Evolutionary conservation across 129 eudicot species (phyloP), one percentile per base, ranked within the genome.

Genomic region (Smallanthus sonchifolius): DNA sequence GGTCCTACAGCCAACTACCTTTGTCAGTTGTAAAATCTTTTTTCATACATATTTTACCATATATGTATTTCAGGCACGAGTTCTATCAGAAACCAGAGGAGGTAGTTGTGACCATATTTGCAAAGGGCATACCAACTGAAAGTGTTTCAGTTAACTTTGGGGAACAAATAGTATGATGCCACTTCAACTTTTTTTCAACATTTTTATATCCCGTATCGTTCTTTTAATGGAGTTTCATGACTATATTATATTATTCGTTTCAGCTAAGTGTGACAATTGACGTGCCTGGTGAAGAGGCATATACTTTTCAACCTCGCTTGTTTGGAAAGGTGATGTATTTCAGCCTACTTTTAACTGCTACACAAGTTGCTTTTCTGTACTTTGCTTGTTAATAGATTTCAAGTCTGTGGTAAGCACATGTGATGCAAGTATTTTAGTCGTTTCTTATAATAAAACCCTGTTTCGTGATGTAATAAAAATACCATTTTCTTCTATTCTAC

Each of bases 71-170:
- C 91, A 91, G 97, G 88, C 95, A 91, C 73, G 89, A 83, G 70
- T 86, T 77, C 71, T 91, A 88, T 84, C 97, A 91, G 84, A 91
- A 86, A 76, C 97, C 95, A n/a, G 95, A 91, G 76, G 97, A 88
- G 63, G 92, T 79, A 28, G 91, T 91, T 47, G 91, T 91, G 65
- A 88, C 90, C 20, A 83, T 91, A 65, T 91, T 91, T 81, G 97
- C 97, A 1, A 91, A 86, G 88, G 83, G 88, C 30, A 52, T 91
- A 64, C 92, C 88, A n/a, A 84, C 89, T 36, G 77, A 88, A 14
- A 73, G 71, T 59, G 77, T 88, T 19, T 62, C 85, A 35, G 87
- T 91, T 43, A 87, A 88, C 74, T 91, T 70, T 63, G 97, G 97
- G 38, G 97, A 88, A 82, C 97, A 91, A 81, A 91, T 91, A 30